Conservation (phyloP, 1,284 basidiomycete species). For the Cutaneotrichosporon cyanovorans region DNA sequence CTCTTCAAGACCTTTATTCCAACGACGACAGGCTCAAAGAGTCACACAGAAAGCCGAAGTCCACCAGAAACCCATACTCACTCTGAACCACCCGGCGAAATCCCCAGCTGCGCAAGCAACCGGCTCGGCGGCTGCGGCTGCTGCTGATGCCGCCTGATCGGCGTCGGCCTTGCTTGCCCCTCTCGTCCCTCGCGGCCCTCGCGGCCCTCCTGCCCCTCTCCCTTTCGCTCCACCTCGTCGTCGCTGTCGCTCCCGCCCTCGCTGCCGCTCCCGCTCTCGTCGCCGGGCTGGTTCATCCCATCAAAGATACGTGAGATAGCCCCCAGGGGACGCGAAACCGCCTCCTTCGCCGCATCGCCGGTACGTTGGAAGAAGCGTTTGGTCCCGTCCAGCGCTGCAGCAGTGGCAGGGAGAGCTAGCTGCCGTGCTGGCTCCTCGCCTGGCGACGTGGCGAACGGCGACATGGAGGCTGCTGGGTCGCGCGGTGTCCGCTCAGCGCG, state of each 20-base stretch:
- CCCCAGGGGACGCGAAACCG: slow-evolving; percentile 74
- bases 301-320: slow-evolving; percentile 77
- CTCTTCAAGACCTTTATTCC: too few relatives aligned
- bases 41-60: too few relatives aligned
- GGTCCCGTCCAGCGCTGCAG: slow-evolving; percentile 64
- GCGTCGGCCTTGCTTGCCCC: neutral
- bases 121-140: slow-evolving; percentile 12
- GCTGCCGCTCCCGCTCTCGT: slow-evolving; percentile 23
- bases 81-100: slow-evolving; percentile 10
- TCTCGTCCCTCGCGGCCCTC: slow-evolving; percentile 6
- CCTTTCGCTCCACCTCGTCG: slow-evolving; percentile 7
- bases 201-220: slow-evolving; percentile 25
- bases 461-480: slow-evolving; percentile 11
- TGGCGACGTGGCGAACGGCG: slow-evolving; percentile 36
- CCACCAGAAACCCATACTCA: too few relatives aligned
- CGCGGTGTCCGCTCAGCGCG: slow-evolving; percentile 10
- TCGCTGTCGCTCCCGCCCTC: slow-evolving; percentile 20
- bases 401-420: slow-evolving; percentile 56
- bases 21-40: too few relatives aligned
- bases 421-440: slow-evolving; percentile 80
- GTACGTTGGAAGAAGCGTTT: slow-evolving; percentile 75
- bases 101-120: slow-evolving; percentile 15
- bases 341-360: slow-evolving; percentile 57
- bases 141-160: neutral
- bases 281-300: slow-evolving; percentile 50